Base-by-base conservation (phyloP, 2,329 filamentous ascomycete genomes). In the Domatiomyces globalis region DNA sequence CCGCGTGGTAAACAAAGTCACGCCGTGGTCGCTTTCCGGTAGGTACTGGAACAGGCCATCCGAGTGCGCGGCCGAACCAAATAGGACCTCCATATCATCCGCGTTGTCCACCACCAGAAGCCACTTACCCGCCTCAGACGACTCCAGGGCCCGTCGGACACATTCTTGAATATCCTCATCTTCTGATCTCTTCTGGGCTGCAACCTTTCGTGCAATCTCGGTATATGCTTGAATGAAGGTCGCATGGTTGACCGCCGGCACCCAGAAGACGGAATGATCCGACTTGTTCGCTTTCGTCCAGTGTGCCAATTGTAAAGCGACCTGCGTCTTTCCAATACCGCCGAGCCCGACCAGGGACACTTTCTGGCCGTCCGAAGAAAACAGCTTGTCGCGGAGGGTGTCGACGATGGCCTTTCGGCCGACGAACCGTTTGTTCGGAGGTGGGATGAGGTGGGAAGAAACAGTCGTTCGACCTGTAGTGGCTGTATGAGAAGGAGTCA, bases 1-100 rank as follows among this genome's bases (percentile, higher is more conserved):
- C 12, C 64, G 54, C 1, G 61, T 65, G 0, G 66, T 69, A 19
- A 68, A 61, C 0, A 68, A 27, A 45, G 67, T 60, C 12, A 45
- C 49, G 4, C 61, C 56, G 45, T 59, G 52, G 5, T 5, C 4
- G 15, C 33, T 57, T 42, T 46, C 18, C 9, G 58, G 61, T n/a
- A 63, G 33, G 49, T 55, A 62, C 25, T 54, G 48, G 9, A 9
- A 15, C 5, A 51, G 42, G 12, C 36, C 36, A 9, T n/a, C 10
- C 9, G 36, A 42, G 9, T n/a, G n/a, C 36, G n/a, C 15, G 36
- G 17, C 33, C 8, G 20, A 42, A 44, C 2, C 29, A 25, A 42
- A 43, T 17, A 18, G 12, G 27, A 5, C 6, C n/a, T 12, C 44
- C 10, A 33, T 7, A 33, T 51, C 43, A 33, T 58, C 56, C 12